Conservation (phyloP, 495 filamentous ascomycete species). For the Talaromyces ruber region DNA sequence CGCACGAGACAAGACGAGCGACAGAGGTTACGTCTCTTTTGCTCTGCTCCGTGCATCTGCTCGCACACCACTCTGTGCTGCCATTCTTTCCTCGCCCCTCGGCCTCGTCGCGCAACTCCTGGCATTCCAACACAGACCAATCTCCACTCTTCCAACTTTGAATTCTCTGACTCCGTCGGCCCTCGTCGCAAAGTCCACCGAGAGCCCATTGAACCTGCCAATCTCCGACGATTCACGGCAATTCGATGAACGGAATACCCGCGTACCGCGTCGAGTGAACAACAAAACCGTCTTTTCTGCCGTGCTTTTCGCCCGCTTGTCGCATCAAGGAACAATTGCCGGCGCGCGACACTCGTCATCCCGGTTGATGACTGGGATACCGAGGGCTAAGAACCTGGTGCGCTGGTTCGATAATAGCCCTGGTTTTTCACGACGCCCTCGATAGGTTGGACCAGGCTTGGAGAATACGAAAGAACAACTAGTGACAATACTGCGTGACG, state of each 20-base stretch:
- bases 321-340: background rate
- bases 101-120: background rate
- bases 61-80: background rate
- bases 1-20: background rate
- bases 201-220: background rate
- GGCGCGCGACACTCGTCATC: background rate
- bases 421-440: background rate
- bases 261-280: background rate
- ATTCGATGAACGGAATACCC: background rate
- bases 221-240: background rate
- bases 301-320: background rate
- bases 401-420: conserved; percentile 4
- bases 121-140: background rate
- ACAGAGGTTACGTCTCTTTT: background rate
- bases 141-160: background rate
- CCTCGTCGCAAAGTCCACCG: background rate
- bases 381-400: conserved; percentile 2
- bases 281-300: background rate
- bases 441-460: background rate
- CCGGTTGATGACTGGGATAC: background rate
- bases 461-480: background rate
- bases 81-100: background rate
- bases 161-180: background rate
- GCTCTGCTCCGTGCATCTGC: background rate
- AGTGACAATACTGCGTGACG: no score